Percentiles rank a stretch among this genome's conserved stretches.
These are phyloP conservation scores for Nothopassalora personata DNA, from an alignment of 2,329 filamentous ascomycete genomes.

Conservation along the genomic window DNA sequence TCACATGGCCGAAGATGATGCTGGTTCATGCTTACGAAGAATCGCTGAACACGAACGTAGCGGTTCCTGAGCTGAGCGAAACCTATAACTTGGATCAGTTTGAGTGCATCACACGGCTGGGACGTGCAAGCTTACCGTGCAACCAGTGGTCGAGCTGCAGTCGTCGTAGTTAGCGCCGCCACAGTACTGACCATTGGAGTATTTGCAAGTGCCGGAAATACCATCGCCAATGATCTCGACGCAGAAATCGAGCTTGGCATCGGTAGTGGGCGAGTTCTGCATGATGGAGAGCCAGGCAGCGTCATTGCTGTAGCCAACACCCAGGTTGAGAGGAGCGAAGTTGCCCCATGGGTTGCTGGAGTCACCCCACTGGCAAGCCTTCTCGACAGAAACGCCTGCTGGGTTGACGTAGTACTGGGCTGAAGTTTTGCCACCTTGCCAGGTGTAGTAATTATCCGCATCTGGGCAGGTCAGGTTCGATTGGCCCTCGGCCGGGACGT, in stretches of 20 bases:
- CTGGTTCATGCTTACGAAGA: slow-evolving; percentile 12
- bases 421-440: slow-evolving; percentile 68
- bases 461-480: slow-evolving; percentile 70
- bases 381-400: slow-evolving; percentile 57
- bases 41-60: slow-evolving; percentile 42
- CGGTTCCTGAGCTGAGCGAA: slow-evolving; percentile 45
- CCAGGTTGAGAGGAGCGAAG: slow-evolving; percentile 81
- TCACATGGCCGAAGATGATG: background rate
- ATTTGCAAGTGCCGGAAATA: slow-evolving; percentile 57
- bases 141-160: slow-evolving; percentile 55
- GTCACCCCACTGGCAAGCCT: slow-evolving; percentile 73
- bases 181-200: slow-evolving; percentile 60
- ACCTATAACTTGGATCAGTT: slow-evolving; percentile 36
- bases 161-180: slow-evolving; percentile 41
- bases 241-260: slow-evolving; percentile 67
- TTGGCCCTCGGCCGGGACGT: slow-evolving; percentile 53
- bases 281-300: slow-evolving; percentile 77
- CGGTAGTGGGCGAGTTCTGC: slow-evolving; percentile 72
- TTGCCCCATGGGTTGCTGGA: slow-evolving; percentile 62
- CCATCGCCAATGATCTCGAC: slow-evolving; percentile 68
- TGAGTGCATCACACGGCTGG: background rate
- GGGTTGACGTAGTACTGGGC: slow-evolving; percentile 98
- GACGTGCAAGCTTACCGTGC: slow-evolving; percentile 64
- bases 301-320: slow-evolving; percentile 66
- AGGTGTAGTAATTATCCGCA: slow-evolving; percentile 67